phyloP scores from a whole-genome alignment of 805 yeast genomes.

The Pichia gijzeniarum region DNA sequence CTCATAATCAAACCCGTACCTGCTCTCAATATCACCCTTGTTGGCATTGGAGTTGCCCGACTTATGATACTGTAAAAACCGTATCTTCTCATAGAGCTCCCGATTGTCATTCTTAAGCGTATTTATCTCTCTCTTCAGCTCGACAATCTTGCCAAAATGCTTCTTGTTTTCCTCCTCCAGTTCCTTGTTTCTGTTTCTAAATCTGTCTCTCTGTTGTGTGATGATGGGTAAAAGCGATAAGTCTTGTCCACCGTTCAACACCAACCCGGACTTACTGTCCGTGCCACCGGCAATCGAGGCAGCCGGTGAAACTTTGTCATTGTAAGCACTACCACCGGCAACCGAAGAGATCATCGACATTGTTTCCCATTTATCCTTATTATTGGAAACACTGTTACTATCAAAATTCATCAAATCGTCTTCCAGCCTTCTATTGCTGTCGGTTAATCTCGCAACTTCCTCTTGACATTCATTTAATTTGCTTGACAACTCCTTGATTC shows the following conservation, averaged over 20 bases:
- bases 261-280: not conserved
- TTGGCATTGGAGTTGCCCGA: conserved; percentile 24
- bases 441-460: conserved; percentile 38
- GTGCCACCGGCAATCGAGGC: conserved; percentile 43
- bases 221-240: conserved; percentile 70
- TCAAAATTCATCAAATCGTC: conserved; percentile 61
- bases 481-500: conserved; percentile 35
- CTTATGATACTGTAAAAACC: conserved; percentile 54
- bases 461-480: conserved; percentile 30
- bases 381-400: conserved; percentile 22
- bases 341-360: conserved; percentile 63
- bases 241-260: conserved; percentile 19
- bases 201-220: conserved; percentile 92
- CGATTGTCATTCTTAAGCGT: conserved; percentile 66
- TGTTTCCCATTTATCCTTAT: conserved; percentile 46
- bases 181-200: conserved; percentile 74
- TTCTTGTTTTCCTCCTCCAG: conserved; percentile 75
- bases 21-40: conserved; percentile 41
- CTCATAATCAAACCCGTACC: conserved; percentile 62
- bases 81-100: conserved; percentile 70
- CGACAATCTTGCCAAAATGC: conserved; percentile 45
- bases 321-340: conserved; percentile 17
- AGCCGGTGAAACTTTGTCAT: conserved; percentile 42
- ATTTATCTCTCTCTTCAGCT: conserved; percentile 58
- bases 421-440: conserved; percentile 60